Evolutionary conservation across 1,139 yeast genomes (phyloP).

Genomic region (Sugiyamaella castrensis): DNA sequence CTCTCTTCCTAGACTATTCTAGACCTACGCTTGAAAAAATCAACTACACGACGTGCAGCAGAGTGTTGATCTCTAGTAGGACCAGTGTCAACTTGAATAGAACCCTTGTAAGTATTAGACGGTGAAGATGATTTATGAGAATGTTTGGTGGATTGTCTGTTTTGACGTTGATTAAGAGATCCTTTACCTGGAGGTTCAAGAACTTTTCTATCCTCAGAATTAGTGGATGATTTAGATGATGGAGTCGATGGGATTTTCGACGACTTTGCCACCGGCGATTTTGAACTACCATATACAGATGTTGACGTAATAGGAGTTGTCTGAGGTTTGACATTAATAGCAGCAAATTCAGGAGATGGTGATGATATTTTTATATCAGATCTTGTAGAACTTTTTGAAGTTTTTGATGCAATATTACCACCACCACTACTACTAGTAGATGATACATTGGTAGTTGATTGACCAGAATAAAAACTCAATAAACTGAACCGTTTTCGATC

Average conservation of each 20-base stretch:
- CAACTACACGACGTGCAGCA: constrained; percentile 36
- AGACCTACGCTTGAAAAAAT: constrained; percentile 39
- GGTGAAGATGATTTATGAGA: constrained; percentile 6
- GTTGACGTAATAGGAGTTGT: background rate
- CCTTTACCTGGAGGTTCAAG: constrained; percentile 28
- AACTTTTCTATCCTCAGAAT: constrained; percentile 23
- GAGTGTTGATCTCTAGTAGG: constrained; percentile 22
- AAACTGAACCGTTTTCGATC: constrained; percentile 31
- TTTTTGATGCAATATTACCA: constrained; percentile 6
- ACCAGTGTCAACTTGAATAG: constrained; percentile 5
- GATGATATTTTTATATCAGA: background rate
- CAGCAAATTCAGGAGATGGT: background rate
- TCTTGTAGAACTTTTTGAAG: constrained; percentile 7
- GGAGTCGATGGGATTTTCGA: constrained; percentile 3
- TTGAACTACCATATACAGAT: background rate
- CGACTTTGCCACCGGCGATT: constrained; percentile 2
- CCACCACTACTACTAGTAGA: background rate
- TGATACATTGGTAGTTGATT: no score
- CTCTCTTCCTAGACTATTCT: constrained; percentile 51
- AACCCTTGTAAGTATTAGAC: background rate
- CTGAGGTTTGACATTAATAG: background rate
- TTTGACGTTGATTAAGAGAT: constrained; percentile 27
- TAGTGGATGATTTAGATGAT: constrained; percentile 12
- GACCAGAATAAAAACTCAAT: constrained; percentile 25
- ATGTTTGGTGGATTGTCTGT: constrained; percentile 18